phyloP scores from a whole-genome alignment of 2,329 filamentous ascomycete species.

The Lasiodiplodia hormozganensis region DNA sequence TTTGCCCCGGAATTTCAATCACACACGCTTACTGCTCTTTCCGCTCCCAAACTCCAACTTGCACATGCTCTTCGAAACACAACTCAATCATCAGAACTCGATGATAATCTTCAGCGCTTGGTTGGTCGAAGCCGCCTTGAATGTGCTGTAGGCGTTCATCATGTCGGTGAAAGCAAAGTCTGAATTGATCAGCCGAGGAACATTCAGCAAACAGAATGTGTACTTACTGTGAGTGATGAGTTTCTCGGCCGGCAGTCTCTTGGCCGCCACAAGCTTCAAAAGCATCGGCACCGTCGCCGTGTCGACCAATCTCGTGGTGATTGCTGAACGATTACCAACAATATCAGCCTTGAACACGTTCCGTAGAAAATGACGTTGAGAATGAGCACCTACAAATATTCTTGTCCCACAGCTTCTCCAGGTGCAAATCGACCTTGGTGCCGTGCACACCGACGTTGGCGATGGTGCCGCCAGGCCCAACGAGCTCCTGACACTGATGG shows the following conservation, averaged over 20 bases:
- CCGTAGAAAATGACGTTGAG: background rate
- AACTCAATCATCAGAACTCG: slow-evolving; percentile 35
- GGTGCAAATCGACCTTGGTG: slow-evolving; percentile 57
- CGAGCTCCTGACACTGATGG: slow-evolving; percentile 59
- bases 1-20: background rate
- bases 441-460: slow-evolving; percentile 67
- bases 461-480: slow-evolving; percentile 61
- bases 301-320: slow-evolving; percentile 58
- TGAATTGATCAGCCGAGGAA: background rate
- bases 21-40: background rate
- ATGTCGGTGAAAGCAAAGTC: slow-evolving; percentile 53
- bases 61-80: background rate
- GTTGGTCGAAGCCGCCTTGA: slow-evolving; percentile 51
- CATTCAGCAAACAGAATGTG: background rate
- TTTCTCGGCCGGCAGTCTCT: slow-evolving; percentile 50
- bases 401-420: slow-evolving; percentile 62
- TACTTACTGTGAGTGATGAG: slow-evolving; percentile 53
- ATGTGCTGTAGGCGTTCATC: slow-evolving; percentile 54
- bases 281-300: slow-evolving; percentile 58
- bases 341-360: background rate
- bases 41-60: background rate
- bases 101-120: slow-evolving; percentile 56
- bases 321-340: slow-evolving; percentile 45
- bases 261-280: slow-evolving; percentile 53
- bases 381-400: slow-evolving; percentile 56